Evolutionary conservation across 768 basidiomycete species (phyloP).

Genomic region (Tylopilus rubrobrunneus): DNA sequence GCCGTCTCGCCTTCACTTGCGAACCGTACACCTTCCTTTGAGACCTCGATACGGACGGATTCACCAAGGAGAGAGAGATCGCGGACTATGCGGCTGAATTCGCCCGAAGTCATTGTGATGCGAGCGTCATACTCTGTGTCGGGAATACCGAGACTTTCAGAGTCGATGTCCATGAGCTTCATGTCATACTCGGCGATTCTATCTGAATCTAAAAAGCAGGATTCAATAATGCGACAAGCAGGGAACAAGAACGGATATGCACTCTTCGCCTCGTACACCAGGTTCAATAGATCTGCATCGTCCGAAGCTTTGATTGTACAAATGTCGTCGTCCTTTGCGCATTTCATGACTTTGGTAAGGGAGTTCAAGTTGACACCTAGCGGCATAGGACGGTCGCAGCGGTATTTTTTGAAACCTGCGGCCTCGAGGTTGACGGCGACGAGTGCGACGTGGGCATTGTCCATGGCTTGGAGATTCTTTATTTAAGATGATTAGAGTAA

Average conservation of each 20-base stretch:
- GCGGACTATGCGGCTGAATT: slow-evolving; percentile 90
- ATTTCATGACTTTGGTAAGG: slow-evolving; percentile 93
- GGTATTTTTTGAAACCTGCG: slow-evolving; percentile 78
- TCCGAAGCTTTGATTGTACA: slow-evolving; percentile 90
- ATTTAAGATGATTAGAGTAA: neutral
- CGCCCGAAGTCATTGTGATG: slow-evolving; percentile 78
- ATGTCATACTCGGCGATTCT: slow-evolving; percentile 97
- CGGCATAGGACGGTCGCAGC: slow-evolving; percentile 94
- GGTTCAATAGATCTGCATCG: slow-evolving; percentile 81
- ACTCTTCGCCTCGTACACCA: slow-evolving; percentile 92
- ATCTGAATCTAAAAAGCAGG: slow-evolving; percentile 60
- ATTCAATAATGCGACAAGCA: neutral
- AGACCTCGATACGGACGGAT: slow-evolving; percentile 91
- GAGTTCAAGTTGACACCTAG: slow-evolving; percentile 84
- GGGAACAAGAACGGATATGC: slow-evolving; percentile 25
- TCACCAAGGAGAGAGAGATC: slow-evolving; percentile 91
- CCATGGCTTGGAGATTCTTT: slow-evolving; percentile 94
- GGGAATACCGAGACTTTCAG: slow-evolving; percentile 91
- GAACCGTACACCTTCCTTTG: slow-evolving; percentile 94
- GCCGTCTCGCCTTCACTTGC: slow-evolving; percentile 92
- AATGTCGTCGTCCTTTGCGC: slow-evolving; percentile 93
- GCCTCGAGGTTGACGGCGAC: slow-evolving; percentile 82
- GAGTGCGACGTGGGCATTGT: slow-evolving; percentile 98
- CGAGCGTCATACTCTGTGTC: slow-evolving; percentile 97
- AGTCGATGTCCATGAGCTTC: slow-evolving; percentile 99